Base-by-base conservation (phyloP, 2,329 filamentous ascomycete genomes). In the Fusarium sp. region DNA sequence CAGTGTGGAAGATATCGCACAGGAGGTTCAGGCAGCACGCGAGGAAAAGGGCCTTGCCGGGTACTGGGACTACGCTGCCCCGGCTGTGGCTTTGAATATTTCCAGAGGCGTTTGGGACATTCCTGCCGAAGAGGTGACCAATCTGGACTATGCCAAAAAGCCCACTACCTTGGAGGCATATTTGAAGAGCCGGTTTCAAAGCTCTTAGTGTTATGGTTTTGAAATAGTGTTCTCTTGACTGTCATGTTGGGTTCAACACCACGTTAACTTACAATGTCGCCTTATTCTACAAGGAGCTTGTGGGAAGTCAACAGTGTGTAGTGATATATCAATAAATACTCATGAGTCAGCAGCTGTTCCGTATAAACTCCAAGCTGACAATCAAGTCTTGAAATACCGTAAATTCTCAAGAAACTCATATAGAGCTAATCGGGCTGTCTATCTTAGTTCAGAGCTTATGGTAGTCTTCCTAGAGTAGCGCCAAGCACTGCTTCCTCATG, bases 121-220 rank as follows among this genome's bases (percentile, higher is more conserved):
- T 5, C 33, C 20, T 1, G 33, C 33, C 10, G 33, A 37, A 0
- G 56, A 58, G 4, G n/a, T 58, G 15, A 58, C 35, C 11, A 25
- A 12, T 22, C 35, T 58, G 22, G 56, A 58, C 6, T 7, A 58
- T 38, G 20, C 47, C 50, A 78, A 72, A 10, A 59, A 75, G 74
- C 69, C 52, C 12, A 57, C n/a, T 5, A 15, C 12, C 15, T 35
- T 57, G 32, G 52, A 45, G 6, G 12, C 15, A 15, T 20, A 45
- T 8, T 2, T 8, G 40, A 14, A 45, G n/a, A 43, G n/a, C 22
- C 12, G 9, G 14, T 4, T 12, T 1, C 40, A 14, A 45, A 45
- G n/a, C n/a, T 22, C 20, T 2, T 14, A 22, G 40, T 14, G 40
- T n/a, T 6, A 43, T 43, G 20, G 12, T 22, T 3, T 7, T 20